These are phyloP conservation scores for Cruciata laevipes DNA, from an alignment of 257 asterid species.

Conservation along the genomic window DNA sequence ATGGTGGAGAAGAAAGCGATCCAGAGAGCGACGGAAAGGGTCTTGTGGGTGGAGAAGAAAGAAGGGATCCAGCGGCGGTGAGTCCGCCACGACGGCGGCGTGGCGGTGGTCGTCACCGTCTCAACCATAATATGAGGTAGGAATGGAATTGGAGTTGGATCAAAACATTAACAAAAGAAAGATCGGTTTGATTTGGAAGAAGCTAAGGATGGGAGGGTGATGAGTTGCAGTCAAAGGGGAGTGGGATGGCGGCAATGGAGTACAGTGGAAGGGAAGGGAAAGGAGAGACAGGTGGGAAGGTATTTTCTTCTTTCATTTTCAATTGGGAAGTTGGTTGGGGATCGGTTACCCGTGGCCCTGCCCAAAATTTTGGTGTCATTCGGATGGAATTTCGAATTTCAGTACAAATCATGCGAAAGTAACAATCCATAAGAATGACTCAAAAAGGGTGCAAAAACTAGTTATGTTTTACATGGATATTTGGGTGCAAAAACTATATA, in stretches of 20 bases:
- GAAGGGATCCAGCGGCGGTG: conserved; percentile 34
- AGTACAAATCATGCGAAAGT: not conserved
- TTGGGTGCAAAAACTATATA: no score
- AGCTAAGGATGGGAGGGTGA: conserved; percentile 25
- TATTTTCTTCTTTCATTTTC: not conserved
- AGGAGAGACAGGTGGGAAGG: conserved; percentile 1
- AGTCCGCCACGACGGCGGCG: conserved; percentile 23
- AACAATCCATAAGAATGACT: not conserved
- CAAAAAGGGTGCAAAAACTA: no score
- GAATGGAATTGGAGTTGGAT: not conserved
- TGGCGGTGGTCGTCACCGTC: conserved; percentile 14
- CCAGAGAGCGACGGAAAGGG: conserved; percentile 30
- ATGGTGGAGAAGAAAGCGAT: conserved; percentile 30
- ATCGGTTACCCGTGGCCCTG: not conserved
- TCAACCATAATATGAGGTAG: conserved; percentile 18
- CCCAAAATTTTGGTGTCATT: not conserved
- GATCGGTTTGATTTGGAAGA: not conserved
- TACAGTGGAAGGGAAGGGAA: conserved; percentile 46
- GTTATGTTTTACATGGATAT: no score
- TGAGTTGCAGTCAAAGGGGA: conserved; percentile 31
- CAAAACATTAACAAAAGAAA: not conserved
- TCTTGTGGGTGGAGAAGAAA: conserved; percentile 26
- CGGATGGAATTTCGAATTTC: not conserved
- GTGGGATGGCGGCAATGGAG: conserved; percentile 24
- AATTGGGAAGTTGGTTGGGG: conserved; percentile 5